Evolutionary conservation across 805 yeast genomes (phyloP), one percentile per base, ranked within the genome.

Genomic region (Candida koratica): DNA sequence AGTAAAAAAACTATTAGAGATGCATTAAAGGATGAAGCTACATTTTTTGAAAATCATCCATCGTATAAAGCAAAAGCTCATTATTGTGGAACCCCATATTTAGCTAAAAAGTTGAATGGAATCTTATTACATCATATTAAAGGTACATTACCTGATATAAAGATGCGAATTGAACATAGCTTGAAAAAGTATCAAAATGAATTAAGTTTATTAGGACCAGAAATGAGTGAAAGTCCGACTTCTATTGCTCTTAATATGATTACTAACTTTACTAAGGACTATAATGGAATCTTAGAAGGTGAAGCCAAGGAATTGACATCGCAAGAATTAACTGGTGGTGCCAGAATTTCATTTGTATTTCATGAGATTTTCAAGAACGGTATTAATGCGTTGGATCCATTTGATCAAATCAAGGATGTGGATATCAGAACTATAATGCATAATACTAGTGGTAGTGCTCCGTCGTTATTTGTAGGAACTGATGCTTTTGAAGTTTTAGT

Each of bases 61-160:
- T 79, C 95, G 15, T 93, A 93, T 64, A 76, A 87, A 49, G 82
- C 93, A 20, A 93, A 90, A 58, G 90, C 97, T 6, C 94, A 86
- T 54, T 90, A 80, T 66, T 93, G 98, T 64, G 98, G 98, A 60
- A 93, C 98, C n/a, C 97, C 97, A 26, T 93, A 83, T 60, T 71
- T 93, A 56, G 96, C 97, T 35, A 84, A 87, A 58, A 86, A 88
- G 62, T 75, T 93, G 55, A 93, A 86, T 62, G 79, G 83, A 28
- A 86, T 93, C 49, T 73, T 93, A 51, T 72, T 87, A 64, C 87
- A 81, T 56, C 98, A 93, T 64, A 93, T 93, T 60, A 62, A 61
- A 49, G 56, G 67, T 41, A 58, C 63, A 26, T 58, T 67, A 55
- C 98, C 98, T 12, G 97, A 93, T 48, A 93, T 93, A 52, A 93